Conservation (phyloP, 2,329 filamentous ascomycete species). For the Talaromyces sp. region DNA sequence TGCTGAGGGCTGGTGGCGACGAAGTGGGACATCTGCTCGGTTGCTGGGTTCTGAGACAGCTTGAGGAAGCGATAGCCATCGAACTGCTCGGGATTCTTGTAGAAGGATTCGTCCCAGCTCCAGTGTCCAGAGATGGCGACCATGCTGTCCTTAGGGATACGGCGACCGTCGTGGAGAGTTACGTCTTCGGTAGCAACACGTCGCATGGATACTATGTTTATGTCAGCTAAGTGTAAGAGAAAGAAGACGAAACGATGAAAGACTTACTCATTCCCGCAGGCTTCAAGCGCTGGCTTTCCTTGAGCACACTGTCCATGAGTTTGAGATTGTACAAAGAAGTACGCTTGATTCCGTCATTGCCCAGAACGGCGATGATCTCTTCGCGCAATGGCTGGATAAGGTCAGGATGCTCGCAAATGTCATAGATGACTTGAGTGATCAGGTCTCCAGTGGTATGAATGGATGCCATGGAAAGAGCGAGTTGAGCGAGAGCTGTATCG, state of each 20-base stretch:
- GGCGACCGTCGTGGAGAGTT: constrained; percentile 38
- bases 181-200: constrained; percentile 14
- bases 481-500: constrained; percentile 17
- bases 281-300: constrained; percentile 21
- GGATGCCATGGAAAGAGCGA: constrained; percentile 18
- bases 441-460: constrained; percentile 16
- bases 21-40: constrained; percentile 44
- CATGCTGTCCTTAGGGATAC: constrained; percentile 41
- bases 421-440: constrained; percentile 10
- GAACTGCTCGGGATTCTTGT: constrained; percentile 42
- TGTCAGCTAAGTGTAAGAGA: background rate
- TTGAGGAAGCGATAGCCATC: constrained; percentile 49
- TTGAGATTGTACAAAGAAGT: constrained; percentile 10
- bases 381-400: constrained; percentile 10
- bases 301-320: constrained; percentile 24
- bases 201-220: constrained; percentile 17
- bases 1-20: constrained; percentile 50
- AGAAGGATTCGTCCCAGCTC: constrained; percentile 33
- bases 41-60: constrained; percentile 29
- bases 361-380: constrained; percentile 4
- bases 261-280: constrained; percentile 18
- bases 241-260: background rate
- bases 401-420: constrained; percentile 9
- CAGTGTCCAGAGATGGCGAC: constrained; percentile 22
- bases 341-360: constrained; percentile 1